Conservation (phyloP, 2,329 filamentous ascomycete species). For the Colletotrichum sidae region DNA sequence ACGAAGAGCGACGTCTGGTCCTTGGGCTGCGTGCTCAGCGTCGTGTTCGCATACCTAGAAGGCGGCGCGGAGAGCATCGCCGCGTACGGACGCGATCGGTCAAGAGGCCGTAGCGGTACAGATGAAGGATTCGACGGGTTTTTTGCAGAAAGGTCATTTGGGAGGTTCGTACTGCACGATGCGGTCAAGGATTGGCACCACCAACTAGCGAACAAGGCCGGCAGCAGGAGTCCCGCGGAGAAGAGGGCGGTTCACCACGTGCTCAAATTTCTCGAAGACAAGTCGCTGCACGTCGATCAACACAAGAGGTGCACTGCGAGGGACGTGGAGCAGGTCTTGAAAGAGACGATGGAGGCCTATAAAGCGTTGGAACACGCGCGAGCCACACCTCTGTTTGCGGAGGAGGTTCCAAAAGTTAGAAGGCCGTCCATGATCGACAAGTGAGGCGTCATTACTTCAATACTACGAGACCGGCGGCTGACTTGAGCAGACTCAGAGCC, state of each 20-base stretch:
- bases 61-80: constrained; percentile 30
- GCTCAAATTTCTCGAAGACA: constrained; percentile 6
- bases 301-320: constrained; percentile 4
- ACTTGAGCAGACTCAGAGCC: no score
- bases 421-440: not conserved
- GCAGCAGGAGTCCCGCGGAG: not conserved
- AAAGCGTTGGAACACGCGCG: not conserved
- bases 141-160: not conserved
- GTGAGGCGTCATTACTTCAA: not conserved
- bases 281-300: not conserved
- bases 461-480: no score
- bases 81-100: not conserved
- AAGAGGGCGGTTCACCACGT: not conserved
- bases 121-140: constrained; percentile 1
- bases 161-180: not conserved
- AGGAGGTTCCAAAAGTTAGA: not conserved
- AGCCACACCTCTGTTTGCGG: not conserved
- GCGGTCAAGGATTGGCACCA: not conserved
- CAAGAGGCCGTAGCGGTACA: not conserved
- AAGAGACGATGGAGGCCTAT: not conserved
- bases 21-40: constrained; percentile 52
- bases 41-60: constrained; percentile 51
- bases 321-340: not conserved
- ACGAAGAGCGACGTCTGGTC: constrained; percentile 54
- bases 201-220: not conserved